phyloP scores from a whole-genome alignment of 2,329 filamentous ascomycete genomes.

The Paracoccidioides brasiliensis region DNA sequence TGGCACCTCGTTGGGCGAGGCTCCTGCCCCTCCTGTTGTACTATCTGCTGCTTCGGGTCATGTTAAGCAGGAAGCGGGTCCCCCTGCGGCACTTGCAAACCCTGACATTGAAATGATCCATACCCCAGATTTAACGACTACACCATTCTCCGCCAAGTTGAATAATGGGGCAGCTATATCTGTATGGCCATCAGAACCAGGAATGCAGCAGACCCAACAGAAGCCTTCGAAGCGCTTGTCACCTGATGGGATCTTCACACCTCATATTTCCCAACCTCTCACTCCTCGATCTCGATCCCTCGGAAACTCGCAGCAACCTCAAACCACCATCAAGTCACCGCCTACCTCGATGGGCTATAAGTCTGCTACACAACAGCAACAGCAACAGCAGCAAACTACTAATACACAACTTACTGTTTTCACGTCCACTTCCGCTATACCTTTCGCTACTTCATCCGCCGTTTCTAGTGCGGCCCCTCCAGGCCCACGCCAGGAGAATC shows the following conservation, averaged over 20 bases:
- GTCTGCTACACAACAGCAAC: not conserved
- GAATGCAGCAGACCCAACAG: not conserved
- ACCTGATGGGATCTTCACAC: not conserved
- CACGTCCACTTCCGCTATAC: constrained; percentile 33
- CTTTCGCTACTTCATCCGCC: constrained; percentile 23
- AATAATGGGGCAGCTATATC: no score
- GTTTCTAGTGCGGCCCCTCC: not conserved
- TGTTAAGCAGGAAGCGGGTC: not conserved
- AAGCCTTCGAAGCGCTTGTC: not conserved
- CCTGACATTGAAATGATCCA: not conserved
- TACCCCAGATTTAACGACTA: not conserved
- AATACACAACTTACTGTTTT: constrained; percentile 37
- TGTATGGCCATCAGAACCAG: not conserved
- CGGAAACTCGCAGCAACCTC: constrained; percentile 5
- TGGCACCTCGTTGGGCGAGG: not conserved
- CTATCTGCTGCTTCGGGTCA: not conserved
- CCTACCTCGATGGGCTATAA: constrained; percentile 20
- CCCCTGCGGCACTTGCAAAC: not conserved
- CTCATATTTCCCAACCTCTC: constrained; percentile 6
- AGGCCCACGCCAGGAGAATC: not conserved
- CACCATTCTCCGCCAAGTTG: not conserved
- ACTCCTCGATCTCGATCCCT: constrained; percentile 5
- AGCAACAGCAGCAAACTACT: no score
- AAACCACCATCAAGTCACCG: constrained; percentile 19
- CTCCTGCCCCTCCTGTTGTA: not conserved